These are phyloP conservation scores for Talaromyces borbonicus DNA, from an alignment of 495 filamentous ascomycete species.

Conservation along the genomic window DNA sequence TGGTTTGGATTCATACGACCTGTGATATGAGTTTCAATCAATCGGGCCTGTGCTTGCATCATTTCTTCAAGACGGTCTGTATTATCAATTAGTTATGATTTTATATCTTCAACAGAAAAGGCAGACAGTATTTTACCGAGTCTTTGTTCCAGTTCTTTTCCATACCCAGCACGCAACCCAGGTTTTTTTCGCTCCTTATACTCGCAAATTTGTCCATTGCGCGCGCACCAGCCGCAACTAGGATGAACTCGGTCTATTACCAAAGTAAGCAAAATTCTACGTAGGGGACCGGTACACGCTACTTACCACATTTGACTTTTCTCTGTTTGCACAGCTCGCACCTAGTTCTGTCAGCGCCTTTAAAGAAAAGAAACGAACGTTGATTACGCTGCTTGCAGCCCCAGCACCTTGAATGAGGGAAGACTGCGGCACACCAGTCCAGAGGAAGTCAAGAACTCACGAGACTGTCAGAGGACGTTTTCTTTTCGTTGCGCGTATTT, in stretches of 20 bases:
- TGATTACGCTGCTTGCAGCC: neutral
- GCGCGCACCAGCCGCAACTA: constrained; percentile 78
- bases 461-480: constrained; percentile 38
- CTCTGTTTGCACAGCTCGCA: constrained; percentile 78
- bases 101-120: neutral
- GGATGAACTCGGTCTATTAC: constrained; percentile 60
- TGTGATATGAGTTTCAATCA: constrained; percentile 42
- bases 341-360: constrained; percentile 28
- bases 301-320: constrained; percentile 67
- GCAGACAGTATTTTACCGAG: constrained; percentile 35
- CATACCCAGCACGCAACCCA: constrained; percentile 75
- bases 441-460: constrained; percentile 18
- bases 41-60: constrained; percentile 34
- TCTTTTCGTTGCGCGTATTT: constrained; percentile 27
- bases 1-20: constrained; percentile 14
- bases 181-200: constrained; percentile 84
- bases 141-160: constrained; percentile 75
- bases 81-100: neutral
- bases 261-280: constrained; percentile 1
- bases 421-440: neutral
- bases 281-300: neutral
- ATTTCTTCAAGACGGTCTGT: constrained; percentile 40
- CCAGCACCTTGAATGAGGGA: neutral
- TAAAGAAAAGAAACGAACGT: neutral
- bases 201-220: constrained; percentile 67